phyloP scores from a whole-genome alignment of 352 stramenopile species.

The Pythium oligandrum region DNA sequence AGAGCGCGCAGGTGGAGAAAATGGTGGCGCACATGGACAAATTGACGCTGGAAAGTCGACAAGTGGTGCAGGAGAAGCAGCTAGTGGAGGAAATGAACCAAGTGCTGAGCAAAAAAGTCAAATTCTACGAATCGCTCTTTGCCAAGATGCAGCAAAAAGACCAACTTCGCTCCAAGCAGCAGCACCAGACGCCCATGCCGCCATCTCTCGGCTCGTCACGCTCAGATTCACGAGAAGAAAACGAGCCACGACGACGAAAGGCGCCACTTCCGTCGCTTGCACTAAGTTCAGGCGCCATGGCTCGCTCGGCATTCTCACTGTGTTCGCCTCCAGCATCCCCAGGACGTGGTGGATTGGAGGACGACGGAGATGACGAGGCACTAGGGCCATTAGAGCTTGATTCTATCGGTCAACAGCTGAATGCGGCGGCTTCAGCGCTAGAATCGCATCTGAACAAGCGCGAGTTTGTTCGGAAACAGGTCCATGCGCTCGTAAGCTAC shows the following conservation, averaged over 20 bases:
- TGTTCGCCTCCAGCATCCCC: slow-evolving; percentile 17
- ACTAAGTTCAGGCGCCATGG: slow-evolving; percentile 7
- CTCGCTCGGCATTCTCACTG: slow-evolving; percentile 14
- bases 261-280: slow-evolving; percentile 28
- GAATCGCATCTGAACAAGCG: slow-evolving; percentile 41
- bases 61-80: slow-evolving; percentile 36
- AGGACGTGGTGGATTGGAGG: slow-evolving; percentile 1
- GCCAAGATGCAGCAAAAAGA: slow-evolving; percentile 57
- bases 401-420: slow-evolving; percentile 29
- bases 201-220: no score
- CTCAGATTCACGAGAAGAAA: no score
- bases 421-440: slow-evolving; percentile 29
- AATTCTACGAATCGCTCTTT: slow-evolving; percentile 68
- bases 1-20: slow-evolving; percentile 49
- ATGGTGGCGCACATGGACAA: slow-evolving; percentile 47
- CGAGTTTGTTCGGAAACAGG: slow-evolving; percentile 47
- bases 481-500: slow-evolving; percentile 32
- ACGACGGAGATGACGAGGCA: neutral
- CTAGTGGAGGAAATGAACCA: slow-evolving; percentile 65
- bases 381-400: slow-evolving; percentile 14
- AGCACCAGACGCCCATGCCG: neutral
- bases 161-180: slow-evolving; percentile 15
- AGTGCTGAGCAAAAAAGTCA: slow-evolving; percentile 49
- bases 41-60: slow-evolving; percentile 30
- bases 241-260: slow-evolving; percentile 18